These are phyloP conservation scores for Neofusicoccum cordaticola DNA, from an alignment of 2,329 filamentous ascomycete species.

Conservation along the genomic window DNA sequence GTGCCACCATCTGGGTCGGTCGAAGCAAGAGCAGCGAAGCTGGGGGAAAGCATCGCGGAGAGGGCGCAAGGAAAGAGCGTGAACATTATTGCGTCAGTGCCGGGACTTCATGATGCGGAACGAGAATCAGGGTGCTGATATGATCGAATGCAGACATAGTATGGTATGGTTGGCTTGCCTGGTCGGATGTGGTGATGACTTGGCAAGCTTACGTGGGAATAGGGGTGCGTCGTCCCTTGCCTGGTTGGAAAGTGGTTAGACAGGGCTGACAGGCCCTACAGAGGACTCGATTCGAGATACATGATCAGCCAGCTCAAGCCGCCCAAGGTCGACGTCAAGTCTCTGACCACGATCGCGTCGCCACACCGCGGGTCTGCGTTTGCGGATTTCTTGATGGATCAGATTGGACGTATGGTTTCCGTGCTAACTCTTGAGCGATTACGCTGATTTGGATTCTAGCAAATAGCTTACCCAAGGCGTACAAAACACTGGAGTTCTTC, in stretches of 20 bases:
- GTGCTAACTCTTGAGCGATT: constrained; percentile 36
- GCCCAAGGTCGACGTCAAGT: constrained; percentile 71
- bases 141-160: constrained; percentile 49
- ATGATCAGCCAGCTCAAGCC: constrained; percentile 61
- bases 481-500: constrained; percentile 54
- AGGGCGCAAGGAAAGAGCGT: constrained; percentile 57
- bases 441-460: constrained; percentile 20
- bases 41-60: constrained; percentile 52
- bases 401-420: constrained; percentile 52
- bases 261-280: constrained; percentile 25
- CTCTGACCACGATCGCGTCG: constrained; percentile 61
- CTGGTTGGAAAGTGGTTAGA: neutral
- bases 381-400: constrained; percentile 60
- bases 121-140: neutral
- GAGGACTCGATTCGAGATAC: constrained; percentile 62
- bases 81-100: constrained; percentile 63
- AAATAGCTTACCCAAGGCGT: constrained; percentile 53
- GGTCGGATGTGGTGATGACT: neutral
- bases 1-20: constrained; percentile 61
- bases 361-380: constrained; percentile 62
- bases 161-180: constrained; percentile 38
- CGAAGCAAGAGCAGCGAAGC: constrained; percentile 54
- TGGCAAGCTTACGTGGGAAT: constrained; percentile 22
- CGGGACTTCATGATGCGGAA: too few relatives aligned
- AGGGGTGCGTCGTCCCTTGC: constrained; percentile 31